Conservation (phyloP, 352 stramenopile species). For the Phytophthora vignae region DNA sequence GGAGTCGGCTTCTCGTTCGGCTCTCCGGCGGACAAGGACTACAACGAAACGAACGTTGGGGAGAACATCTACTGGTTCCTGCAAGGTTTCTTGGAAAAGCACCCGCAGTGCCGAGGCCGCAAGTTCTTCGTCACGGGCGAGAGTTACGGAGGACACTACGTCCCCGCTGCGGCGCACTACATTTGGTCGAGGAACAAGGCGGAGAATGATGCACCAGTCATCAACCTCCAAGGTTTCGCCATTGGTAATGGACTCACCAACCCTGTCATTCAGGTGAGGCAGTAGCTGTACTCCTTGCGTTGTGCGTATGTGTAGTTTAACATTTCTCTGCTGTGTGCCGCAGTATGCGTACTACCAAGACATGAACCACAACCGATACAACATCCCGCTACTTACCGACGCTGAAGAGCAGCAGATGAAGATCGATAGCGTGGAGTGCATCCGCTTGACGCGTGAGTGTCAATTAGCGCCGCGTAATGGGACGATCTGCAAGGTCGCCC, state of each 20-base stretch:
- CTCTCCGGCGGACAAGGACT: slow-evolving; percentile 40
- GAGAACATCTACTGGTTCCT: slow-evolving; percentile 63
- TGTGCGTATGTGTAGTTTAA: background rate
- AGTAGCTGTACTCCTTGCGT: background rate
- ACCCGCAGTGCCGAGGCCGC: slow-evolving; percentile 53
- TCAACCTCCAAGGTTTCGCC: slow-evolving; percentile 60
- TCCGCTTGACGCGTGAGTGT: slow-evolving; percentile 45
- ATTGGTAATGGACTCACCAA: slow-evolving; percentile 67
- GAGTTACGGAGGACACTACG: slow-evolving; percentile 66
- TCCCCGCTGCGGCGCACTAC: slow-evolving; percentile 50
- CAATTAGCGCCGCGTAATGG: slow-evolving; percentile 30
- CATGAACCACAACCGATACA: slow-evolving; percentile 68
- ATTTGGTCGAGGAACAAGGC: slow-evolving; percentile 53
- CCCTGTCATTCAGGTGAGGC: slow-evolving; percentile 42
- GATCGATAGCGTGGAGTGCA: slow-evolving; percentile 45
- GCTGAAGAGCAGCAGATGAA: slow-evolving; percentile 47
- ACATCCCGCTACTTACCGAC: slow-evolving; percentile 48
- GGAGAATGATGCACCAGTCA: slow-evolving; percentile 10
- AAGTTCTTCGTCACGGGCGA: slow-evolving; percentile 62
- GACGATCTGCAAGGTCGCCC: slow-evolving; percentile 37
- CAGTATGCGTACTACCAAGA: slow-evolving; percentile 56
- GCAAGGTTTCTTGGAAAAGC: slow-evolving; percentile 46
- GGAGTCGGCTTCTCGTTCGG: slow-evolving; percentile 56
- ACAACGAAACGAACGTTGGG: slow-evolving; percentile 47
- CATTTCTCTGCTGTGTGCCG: background rate